phyloP scores from a whole-genome alignment of 495 filamentous ascomycete genomes.

The Trichoderma asperelloides region DNA sequence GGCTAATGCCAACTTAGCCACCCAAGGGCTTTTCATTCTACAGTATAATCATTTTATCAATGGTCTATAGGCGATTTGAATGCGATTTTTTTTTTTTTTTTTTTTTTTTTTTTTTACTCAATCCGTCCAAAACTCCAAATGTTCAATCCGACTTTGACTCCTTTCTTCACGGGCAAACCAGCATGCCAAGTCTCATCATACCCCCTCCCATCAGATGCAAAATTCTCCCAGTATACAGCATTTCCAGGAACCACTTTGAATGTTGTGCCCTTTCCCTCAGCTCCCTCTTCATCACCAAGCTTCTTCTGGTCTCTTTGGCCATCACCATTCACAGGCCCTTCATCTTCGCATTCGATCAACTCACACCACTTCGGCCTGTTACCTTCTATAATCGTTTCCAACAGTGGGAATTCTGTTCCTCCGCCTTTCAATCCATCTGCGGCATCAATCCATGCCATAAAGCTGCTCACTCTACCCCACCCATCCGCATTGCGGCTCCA shows the following conservation, averaged over 20 bases:
- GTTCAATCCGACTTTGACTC: slow-evolving; percentile 37
- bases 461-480: slow-evolving; percentile 39
- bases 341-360: slow-evolving; percentile 30
- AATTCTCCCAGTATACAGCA: slow-evolving; percentile 44
- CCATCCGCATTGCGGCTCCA: slow-evolving; percentile 32
- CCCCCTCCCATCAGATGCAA: slow-evolving; percentile 34
- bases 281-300: slow-evolving; percentile 6
- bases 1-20: no score
- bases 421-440: slow-evolving; percentile 29
- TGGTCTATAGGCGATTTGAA: not conserved
- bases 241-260: slow-evolving; percentile 37
- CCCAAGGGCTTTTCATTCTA: no score
- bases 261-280: slow-evolving; percentile 20
- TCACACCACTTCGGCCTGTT: slow-evolving; percentile 28
- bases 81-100: no score
- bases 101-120: not conserved
- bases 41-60: not conserved
- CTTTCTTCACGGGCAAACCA: slow-evolving; percentile 33
- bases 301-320: not conserved
- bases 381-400: slow-evolving; percentile 20
- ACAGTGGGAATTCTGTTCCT: slow-evolving; percentile 36
- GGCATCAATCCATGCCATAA: slow-evolving; percentile 37
- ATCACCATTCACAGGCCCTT: not conserved
- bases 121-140: slow-evolving; percentile 32
- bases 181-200: slow-evolving; percentile 42